These are phyloP conservation scores for Picochlorum sp. DNA, from an alignment of 139 green algal species.

Conservation along the genomic window DNA sequence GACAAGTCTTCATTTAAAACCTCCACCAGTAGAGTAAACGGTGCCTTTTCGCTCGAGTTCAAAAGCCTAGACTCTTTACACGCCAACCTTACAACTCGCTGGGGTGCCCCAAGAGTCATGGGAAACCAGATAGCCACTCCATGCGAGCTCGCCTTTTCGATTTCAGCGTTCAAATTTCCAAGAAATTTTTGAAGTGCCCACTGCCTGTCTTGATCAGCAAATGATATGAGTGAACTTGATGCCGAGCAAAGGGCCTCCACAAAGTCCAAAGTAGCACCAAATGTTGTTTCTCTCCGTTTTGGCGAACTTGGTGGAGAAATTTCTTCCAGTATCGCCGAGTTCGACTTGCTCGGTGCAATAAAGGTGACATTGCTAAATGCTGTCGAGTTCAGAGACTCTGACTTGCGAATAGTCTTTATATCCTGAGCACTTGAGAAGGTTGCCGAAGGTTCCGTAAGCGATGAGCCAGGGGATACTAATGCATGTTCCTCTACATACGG, in stretches of 20 bases:
- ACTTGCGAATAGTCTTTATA: no score
- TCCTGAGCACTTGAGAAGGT: no score
- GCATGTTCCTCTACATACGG: no score
- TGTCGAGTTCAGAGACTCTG: background rate
- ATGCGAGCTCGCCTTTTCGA: conserved; percentile 40
- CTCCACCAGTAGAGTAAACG: conserved; percentile 74
- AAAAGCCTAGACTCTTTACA: conserved; percentile 74
- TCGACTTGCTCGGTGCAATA: background rate
- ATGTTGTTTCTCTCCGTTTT: conserved; percentile 61
- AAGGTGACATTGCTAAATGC: background rate
- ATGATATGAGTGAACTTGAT: conserved; percentile 53
- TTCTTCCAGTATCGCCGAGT: background rate
- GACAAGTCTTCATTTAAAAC: conserved; percentile 40
- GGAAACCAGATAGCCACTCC: conserved; percentile 77
- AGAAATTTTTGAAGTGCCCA: conserved; percentile 37
- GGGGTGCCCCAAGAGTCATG: conserved; percentile 43
- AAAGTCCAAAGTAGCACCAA: conserved; percentile 91
- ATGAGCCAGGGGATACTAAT: no score
- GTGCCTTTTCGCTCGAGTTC: conserved; percentile 71
- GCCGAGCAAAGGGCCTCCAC: conserved; percentile 87
- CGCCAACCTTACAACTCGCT: conserved; percentile 75
- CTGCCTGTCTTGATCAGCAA: conserved; percentile 41
- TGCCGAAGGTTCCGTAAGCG: no score
- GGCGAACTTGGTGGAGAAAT: conserved; percentile 45
- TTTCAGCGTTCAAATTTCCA: conserved; percentile 57